Evolutionary conservation across 768 basidiomycete genomes (phyloP).

Genomic region (Leucosporidium yakuticum): DNA sequence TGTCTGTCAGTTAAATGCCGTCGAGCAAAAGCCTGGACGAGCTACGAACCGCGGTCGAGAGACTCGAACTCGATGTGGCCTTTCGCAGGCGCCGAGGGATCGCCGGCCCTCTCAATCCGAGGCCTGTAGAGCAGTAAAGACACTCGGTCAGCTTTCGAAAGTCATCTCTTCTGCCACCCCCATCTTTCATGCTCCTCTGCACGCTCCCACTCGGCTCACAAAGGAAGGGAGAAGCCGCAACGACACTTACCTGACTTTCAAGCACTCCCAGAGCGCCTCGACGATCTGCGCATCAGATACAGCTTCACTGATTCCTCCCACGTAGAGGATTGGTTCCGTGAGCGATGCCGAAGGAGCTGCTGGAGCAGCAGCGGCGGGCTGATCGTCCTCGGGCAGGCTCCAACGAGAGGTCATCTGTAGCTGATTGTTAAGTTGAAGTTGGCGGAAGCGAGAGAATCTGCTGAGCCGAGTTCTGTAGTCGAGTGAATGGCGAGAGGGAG

Average conservation of each 20-base stretch:
- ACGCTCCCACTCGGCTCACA: not conserved
- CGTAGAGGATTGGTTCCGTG: not conserved
- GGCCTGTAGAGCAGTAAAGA: too few relatives aligned
- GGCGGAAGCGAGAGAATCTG: too few relatives aligned
- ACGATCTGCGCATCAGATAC: conserved; percentile 11
- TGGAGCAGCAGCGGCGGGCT: not conserved
- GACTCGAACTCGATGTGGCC: conserved; percentile 27
- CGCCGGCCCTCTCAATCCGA: not conserved
- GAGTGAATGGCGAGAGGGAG: too few relatives aligned
- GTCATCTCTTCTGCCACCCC: not conserved
- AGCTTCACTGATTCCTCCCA: conserved; percentile 1
- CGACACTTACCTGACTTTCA: not conserved
- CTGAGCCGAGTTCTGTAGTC: too few relatives aligned
- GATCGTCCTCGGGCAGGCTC: not conserved
- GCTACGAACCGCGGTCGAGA: not conserved
- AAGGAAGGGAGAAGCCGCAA: not conserved
- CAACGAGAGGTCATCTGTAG: not conserved
- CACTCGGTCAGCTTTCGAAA: not conserved
- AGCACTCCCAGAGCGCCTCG: conserved; percentile 13
- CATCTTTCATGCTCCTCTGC: not conserved
- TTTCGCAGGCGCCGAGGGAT: not conserved
- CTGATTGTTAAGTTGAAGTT: too few relatives aligned
- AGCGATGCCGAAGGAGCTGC: conserved; percentile 3
- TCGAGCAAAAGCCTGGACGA: not conserved
- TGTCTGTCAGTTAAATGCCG: not conserved